A percentile compares a stretch with the other conserved stretches of the same genome.
These are phyloP conservation scores for Exophiala sp. DNA, from an alignment of 2,329 filamentous ascomycete species.

Conservation along the genomic window DNA sequence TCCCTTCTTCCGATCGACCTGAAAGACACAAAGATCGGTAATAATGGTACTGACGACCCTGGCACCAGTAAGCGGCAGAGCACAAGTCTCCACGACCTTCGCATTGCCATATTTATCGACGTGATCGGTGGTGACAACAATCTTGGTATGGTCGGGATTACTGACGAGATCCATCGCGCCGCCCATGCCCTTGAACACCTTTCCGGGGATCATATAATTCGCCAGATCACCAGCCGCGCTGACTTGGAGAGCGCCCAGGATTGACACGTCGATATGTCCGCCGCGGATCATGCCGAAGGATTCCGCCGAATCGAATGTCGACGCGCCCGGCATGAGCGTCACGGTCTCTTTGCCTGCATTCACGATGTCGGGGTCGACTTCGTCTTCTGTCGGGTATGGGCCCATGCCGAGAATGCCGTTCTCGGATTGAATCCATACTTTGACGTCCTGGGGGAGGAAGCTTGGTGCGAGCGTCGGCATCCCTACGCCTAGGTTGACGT, in stretches of 20 bases:
- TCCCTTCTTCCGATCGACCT: conserved; percentile 65
- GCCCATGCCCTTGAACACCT: conserved; percentile 79
- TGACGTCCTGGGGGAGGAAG: conserved; percentile 60
- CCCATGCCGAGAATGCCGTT: conserved; percentile 82
- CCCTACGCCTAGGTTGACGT: conserved; percentile 75
- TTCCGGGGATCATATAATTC: conserved; percentile 87
- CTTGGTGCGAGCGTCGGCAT: conserved; percentile 80
- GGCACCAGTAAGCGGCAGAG: conserved; percentile 60
- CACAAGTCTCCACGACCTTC: conserved; percentile 61
- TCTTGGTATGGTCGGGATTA: conserved; percentile 65
- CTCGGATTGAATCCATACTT: conserved; percentile 80
- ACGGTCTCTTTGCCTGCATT: conserved; percentile 87
- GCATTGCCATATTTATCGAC: conserved; percentile 61
- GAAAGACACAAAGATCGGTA: conserved; percentile 67
- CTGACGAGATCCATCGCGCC: conserved; percentile 69
- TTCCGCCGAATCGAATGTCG: conserved; percentile 72
- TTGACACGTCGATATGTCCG: conserved; percentile 76
- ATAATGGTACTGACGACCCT: conserved; percentile 66
- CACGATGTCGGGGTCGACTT: conserved; percentile 72
- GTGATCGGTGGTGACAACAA: conserved; percentile 65
- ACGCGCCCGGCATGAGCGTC: conserved; percentile 68
- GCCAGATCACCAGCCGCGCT: conserved; percentile 72
- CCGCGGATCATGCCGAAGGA: conserved; percentile 84
- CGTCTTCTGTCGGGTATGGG: conserved; percentile 65
- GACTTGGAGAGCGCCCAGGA: conserved; percentile 76